Evolutionary conservation across 192 early-diverging fungal genomes (phyloP).

Genomic region (Diversispora eburnea): DNA sequence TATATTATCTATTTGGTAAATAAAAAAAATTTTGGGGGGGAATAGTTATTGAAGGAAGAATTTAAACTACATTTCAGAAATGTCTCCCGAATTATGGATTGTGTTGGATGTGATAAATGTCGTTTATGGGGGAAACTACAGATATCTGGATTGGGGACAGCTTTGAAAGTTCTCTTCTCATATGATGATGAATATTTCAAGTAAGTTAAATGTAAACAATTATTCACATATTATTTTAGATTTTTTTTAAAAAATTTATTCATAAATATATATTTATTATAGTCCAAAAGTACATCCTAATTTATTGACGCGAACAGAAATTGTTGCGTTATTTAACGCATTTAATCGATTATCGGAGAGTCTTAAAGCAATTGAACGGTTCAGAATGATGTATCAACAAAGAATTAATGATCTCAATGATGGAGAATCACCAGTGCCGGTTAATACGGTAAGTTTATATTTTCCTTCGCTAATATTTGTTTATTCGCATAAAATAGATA

Average conservation of each 20-base stretch:
- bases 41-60: slow-evolving; percentile 71
- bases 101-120: slow-evolving; percentile 98
- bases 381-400: slow-evolving; percentile 70
- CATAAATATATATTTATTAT: not conserved
- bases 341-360: slow-evolving; percentile 86
- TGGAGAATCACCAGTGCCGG: not conserved
- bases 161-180: slow-evolving; percentile 93
- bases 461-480: too few species aligned
- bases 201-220: slow-evolving; percentile 33
- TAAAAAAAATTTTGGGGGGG: not conserved
- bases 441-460: not conserved
- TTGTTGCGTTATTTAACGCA: slow-evolving; percentile 89
- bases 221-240: not conserved
- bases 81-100: slow-evolving; percentile 98
- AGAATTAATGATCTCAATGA: slow-evolving; percentile 14
- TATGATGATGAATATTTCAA: slow-evolving; percentile 69
- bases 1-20: too few species aligned
- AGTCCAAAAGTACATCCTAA: slow-evolving; percentile 51
- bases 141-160: slow-evolving; percentile 87
- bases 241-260: not conserved
- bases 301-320: slow-evolving; percentile 69
- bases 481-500: too few species aligned
- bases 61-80: slow-evolving; percentile 94
- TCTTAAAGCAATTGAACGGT: slow-evolving; percentile 73
- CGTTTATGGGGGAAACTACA: slow-evolving; percentile 98